phyloP scores from a whole-genome alignment of 75 land plant species.

The Picea glauca region DNA sequence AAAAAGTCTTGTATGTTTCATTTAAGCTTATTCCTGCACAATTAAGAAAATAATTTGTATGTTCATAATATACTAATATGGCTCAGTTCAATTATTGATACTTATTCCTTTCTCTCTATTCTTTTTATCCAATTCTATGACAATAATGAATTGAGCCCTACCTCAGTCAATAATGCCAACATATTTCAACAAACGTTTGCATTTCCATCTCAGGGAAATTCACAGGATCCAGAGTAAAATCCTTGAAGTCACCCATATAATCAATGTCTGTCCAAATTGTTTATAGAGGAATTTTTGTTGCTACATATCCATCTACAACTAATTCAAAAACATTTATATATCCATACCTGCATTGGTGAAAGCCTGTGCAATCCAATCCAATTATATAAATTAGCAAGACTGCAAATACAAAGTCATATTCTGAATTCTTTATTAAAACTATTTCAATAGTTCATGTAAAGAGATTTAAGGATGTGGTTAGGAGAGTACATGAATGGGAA shows the following conservation, averaged over 20 bases:
- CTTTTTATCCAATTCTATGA: not conserved
- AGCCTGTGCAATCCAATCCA: constrained; percentile 28
- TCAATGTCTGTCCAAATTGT: constrained; percentile 83
- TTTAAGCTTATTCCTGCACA: constrained; percentile 53
- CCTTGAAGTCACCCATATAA: constrained; percentile 71
- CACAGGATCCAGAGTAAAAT: constrained; percentile 66
- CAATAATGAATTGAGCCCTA: not conserved
- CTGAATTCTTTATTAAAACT: too few species aligned
- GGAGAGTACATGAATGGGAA: too few species aligned
- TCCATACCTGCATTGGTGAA: constrained; percentile 68
- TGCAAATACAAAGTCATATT: too few species aligned
- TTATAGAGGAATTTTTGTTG: constrained; percentile 57
- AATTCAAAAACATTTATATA: constrained; percentile 54
- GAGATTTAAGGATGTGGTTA: too few species aligned
- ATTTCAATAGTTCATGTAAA: too few species aligned
- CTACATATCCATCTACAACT: constrained; percentile 54
- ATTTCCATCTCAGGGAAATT: constrained; percentile 40
- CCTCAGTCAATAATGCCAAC: constrained; percentile 54
- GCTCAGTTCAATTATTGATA: too few species aligned
- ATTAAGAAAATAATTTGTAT: too few species aligned
- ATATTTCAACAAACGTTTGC: constrained; percentile 12
- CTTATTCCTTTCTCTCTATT: not conserved
- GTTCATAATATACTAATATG: too few species aligned
- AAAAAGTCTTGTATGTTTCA: constrained; percentile 47
- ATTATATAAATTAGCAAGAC: too few species aligned